Evolutionary conservation across 352 stramenopile species (phyloP), one percentile per base, ranked within the genome.

Genomic region (Phytophthora colocasiae): DNA sequence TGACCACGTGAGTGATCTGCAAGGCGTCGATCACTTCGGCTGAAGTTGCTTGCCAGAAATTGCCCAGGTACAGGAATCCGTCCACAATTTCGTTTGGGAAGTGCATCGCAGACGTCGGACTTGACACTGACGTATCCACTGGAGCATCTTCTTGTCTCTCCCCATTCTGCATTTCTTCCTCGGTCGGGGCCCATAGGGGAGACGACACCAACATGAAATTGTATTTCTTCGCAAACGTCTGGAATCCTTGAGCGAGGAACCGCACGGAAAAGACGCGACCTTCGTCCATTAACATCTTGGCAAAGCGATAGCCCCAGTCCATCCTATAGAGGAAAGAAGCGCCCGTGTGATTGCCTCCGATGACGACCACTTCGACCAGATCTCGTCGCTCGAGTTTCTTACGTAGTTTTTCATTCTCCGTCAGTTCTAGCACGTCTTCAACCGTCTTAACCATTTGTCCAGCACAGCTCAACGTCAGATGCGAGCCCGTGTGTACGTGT

Each of bases 1-100:
- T 93, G 34, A 92, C 69, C 8, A 93, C 58, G 63, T 93, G 83
- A 2, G 85, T 92, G 65, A 93, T 91, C 39, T 78, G 47, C 29
- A 93, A 67, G 15, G 78, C 72, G 3, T 62, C 34, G n/a, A 92
- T 66, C 22, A 90, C 78, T 9, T 79, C 66, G 0, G 64, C 27
- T n/a, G 83, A 83, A 39, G 86, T 89, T 31, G 85, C 85, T 71
- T 93, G 85, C 85, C 85, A 93, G 57, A 89, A 92, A 66, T 92
- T 93, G 59, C 85, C 85, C 17, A 93, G 62, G 26, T 75, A 93
- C 15, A 93, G 60, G n/a, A 91, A 89, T 2, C 62, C 73, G 15
- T 90, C 76, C 47, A 92, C 55, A 48, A 93, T 91, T 66, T 93
- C 85, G 68, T 92, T 93, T 36, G 85, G 85, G 45, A 87, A 93